Evolutionary conservation across 495 filamentous ascomycete species (phyloP).

Genomic region (Neurospora cerealis): DNA sequence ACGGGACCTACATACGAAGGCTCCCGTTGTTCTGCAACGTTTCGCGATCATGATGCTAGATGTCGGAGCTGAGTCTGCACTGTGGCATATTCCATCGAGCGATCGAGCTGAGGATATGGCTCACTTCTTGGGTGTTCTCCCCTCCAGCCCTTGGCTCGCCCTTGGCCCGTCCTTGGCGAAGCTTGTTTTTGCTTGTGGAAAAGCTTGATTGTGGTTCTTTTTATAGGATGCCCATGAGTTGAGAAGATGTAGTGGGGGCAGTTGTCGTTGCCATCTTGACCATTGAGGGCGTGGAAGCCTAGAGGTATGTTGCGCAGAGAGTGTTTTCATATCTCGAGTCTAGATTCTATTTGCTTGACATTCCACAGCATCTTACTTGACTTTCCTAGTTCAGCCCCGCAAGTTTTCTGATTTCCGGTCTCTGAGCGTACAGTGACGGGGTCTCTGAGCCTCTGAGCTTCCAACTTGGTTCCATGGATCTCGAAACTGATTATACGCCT

Average conservation of each 20-base stretch:
- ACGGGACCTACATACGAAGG: background rate
- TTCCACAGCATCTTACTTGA: background rate
- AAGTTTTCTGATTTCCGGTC: background rate
- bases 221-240: background rate
- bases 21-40: background rate
- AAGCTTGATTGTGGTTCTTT: background rate
- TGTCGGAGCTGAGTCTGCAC: background rate
- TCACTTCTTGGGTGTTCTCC: background rate
- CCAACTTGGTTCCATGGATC: background rate
- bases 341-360: background rate
- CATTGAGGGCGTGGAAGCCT: background rate
- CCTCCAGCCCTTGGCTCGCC: background rate
- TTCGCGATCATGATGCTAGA: background rate
- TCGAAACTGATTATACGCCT: background rate
- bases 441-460: background rate
- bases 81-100: background rate
- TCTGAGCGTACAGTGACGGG: background rate
- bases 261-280: no score
- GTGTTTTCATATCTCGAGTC: background rate
- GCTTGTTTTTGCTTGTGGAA: background rate
- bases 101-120: background rate
- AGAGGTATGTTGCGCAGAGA: background rate
- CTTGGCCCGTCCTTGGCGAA: background rate
- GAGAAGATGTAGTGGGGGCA: background rate
- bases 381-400: background rate